Percentiles rank a stretch among this genome's conserved stretches.
phyloP scores from a whole-genome alignment of 106 monocot species.

The Allium cepa region DNA sequence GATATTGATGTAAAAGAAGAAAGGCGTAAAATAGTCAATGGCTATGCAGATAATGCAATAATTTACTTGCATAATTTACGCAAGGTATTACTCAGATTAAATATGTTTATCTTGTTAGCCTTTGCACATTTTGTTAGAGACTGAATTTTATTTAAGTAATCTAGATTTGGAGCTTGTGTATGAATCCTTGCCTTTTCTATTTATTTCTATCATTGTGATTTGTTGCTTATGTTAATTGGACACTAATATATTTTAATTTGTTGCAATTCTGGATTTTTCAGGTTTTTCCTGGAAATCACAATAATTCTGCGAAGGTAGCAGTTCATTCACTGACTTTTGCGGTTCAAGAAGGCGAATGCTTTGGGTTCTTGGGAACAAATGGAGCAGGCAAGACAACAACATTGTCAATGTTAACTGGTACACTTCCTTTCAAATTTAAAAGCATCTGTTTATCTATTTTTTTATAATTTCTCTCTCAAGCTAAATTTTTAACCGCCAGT shows the following conservation, averaged over 20 bases:
- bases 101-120: not conserved
- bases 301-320: conserved; percentile 54
- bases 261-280: conserved; percentile 18
- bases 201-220: not conserved
- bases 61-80: conserved; percentile 58
- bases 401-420: conserved; percentile 94
- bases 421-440: not conserved
- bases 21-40: conserved; percentile 46
- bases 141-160: not conserved
- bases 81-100: conserved; percentile 41
- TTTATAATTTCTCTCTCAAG: no score
- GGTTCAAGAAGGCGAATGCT: conserved; percentile 88
- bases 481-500: no score
- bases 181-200: not conserved
- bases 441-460: no score
- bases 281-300: conserved; percentile 46
- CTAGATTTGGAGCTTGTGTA: not conserved
- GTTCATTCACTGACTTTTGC: conserved; percentile 79
- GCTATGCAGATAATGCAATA: conserved; percentile 62
- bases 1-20: conserved; percentile 77
- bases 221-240: not conserved
- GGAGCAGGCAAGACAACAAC: conserved; percentile 93
- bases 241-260: not conserved
- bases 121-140: not conserved
- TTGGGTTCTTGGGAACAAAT: conserved; percentile 93